Evolutionary conservation across 495 filamentous ascomycete species (phyloP).

Genomic region (Pyrenula massariospora): DNA sequence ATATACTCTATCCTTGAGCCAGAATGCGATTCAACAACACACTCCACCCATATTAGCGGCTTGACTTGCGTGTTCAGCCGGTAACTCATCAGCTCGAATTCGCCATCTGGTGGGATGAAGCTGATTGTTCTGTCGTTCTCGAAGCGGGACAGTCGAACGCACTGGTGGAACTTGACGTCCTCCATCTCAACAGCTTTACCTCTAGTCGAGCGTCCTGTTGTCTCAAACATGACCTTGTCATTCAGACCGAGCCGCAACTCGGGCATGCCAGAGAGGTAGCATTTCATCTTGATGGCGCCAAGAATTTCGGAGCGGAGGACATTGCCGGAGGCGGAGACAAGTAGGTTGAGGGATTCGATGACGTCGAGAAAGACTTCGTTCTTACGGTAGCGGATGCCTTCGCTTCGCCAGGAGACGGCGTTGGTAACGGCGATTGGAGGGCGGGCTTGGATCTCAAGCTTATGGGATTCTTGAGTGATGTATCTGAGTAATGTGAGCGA

Average conservation of each 20-base stretch:
- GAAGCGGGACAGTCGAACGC: constrained; percentile 88
- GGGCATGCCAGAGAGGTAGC: constrained; percentile 97
- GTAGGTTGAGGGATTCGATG: constrained; percentile 90
- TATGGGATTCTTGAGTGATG: constrained; percentile 99
- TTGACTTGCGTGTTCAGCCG: constrained; percentile 98
- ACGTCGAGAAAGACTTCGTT: constrained; percentile 99
- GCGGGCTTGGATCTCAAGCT: constrained; percentile 94
- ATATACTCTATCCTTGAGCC: constrained; percentile 96
- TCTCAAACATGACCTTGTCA: constrained; percentile 99
- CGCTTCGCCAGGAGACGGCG: constrained; percentile 93
- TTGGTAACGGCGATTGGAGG: constrained; percentile 99
- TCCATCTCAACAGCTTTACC: constrained; percentile 99
- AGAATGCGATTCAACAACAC: constrained; percentile 88
- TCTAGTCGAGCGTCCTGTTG: constrained; percentile 83
- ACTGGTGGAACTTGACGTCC: constrained; percentile 99
- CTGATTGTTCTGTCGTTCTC: constrained; percentile 98
- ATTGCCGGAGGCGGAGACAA: constrained; percentile 90
- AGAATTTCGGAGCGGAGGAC: constrained; percentile 95
- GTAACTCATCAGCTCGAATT: constrained; percentile 99
- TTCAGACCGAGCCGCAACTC: constrained; percentile 91
- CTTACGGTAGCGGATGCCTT: constrained; percentile 97
- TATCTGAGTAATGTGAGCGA: constrained; percentile 40
- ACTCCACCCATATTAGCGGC: constrained; percentile 98
- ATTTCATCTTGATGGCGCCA: constrained; percentile 98
- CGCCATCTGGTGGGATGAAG: constrained; percentile 96